Evolutionary conservation across 2,329 filamentous ascomycete genomes (phyloP), one percentile per base, ranked within the genome.

Genomic region (Penicillium griseofulvum): DNA sequence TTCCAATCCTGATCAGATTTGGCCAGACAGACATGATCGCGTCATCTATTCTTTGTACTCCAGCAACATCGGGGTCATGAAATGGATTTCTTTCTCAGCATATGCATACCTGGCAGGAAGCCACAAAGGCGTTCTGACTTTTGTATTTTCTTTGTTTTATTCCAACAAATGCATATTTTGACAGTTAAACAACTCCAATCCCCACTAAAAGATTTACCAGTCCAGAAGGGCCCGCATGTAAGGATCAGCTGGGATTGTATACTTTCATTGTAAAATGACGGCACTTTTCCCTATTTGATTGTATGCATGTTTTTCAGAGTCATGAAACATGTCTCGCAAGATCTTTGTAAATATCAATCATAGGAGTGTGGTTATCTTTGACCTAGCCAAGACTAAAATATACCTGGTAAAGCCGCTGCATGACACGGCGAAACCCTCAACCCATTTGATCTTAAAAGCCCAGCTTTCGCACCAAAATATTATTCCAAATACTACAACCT

Each of bases 1-100:
- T 96, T 97, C 55, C 74, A 77, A 46, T 72, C 68, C 11, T 70
- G 55, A 68, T 37, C 9, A 16, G 11, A 16, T n/a, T n/a, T 34
- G 16, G n/a, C 5, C 10, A 17, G 10, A 9, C 24, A 22, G 12
- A 28, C 11, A 34, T 4, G 16, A 50, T 49, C 1, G 4, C 2
- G 9, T 17, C 10, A 8, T 26, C 11, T n/a, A 16, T 22, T 12
- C 7, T 7, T 34, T 12, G 14, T 12, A 41, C 14, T 11, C 5
- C 2, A 2, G 48, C 12, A 12, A 19, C 10, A 11, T 29, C 10
- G 8, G 24, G n/a, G 37, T 12, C 46, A 17, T 28, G 19, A 4
- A n/a, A 11, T n/a, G 1, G 10, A n/a, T 38, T 26, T 24, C 7
- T 29, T 24, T 45, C 5, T 26, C 9, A 29, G 12, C 10, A 29